phyloP scores from a whole-genome alignment of 805 yeast species.

The Wickerhamomyces silvicola region DNA sequence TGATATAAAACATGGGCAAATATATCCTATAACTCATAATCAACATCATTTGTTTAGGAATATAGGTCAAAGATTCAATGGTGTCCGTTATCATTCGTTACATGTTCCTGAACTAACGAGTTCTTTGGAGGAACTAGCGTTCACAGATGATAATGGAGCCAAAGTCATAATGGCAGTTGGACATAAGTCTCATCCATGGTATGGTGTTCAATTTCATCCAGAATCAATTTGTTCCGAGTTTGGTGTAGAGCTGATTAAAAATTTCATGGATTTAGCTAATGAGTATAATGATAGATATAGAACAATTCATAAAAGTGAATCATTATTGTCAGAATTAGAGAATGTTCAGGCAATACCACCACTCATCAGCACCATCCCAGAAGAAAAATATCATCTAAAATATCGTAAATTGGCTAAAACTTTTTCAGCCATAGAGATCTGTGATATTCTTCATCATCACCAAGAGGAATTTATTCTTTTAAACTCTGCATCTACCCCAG shows the following conservation, averaged over 20 bases:
- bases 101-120: constrained; percentile 33
- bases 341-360: too few species aligned
- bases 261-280: constrained; percentile 38
- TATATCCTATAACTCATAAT: constrained; percentile 35
- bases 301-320: constrained; percentile 13
- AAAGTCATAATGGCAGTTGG: constrained; percentile 73
- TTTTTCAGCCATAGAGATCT: constrained; percentile 40
- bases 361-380: too few species aligned
- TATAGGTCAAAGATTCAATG: constrained; percentile 41
- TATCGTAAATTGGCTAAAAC: constrained; percentile 2
- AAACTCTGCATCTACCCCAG: constrained; percentile 79
- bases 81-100: constrained; percentile 88
- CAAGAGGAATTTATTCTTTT: constrained; percentile 49
- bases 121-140: constrained; percentile 52
- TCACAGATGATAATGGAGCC: constrained; percentile 36
- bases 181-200: constrained; percentile 60
- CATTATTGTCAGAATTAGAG: constrained; percentile 3
- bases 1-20: constrained; percentile 80
- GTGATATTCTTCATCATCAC: constrained; percentile 35
- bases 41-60: constrained; percentile 34
- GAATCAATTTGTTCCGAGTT: constrained; percentile 80
- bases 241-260: constrained; percentile 54
- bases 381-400: too few species aligned
- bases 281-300: constrained; percentile 19
- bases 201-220: constrained; percentile 96